Conservation (phyloP, 2,329 filamentous ascomycete species). For the Fusarium sp. region DNA sequence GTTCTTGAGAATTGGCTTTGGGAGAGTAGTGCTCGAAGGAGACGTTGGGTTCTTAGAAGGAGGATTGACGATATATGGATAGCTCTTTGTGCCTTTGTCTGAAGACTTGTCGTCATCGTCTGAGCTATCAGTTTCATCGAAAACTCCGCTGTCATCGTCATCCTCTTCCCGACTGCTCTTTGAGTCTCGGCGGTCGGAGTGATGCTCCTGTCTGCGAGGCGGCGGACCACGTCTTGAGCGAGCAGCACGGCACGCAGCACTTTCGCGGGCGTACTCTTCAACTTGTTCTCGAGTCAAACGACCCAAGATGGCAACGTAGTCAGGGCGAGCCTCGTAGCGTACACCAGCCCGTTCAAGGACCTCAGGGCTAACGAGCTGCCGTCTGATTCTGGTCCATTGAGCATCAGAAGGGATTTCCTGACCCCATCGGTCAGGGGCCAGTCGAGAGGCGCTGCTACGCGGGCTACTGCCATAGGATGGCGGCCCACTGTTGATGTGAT, state of each 20-base stretch:
- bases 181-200: slow-evolving; percentile 45
- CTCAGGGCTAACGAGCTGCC: slow-evolving; percentile 67
- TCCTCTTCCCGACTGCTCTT: slow-evolving; percentile 50
- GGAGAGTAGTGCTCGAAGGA: slow-evolving; percentile 52
- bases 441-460: slow-evolving; percentile 45
- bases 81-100: slow-evolving; percentile 47
- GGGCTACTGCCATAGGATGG: slow-evolving; percentile 51
- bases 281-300: slow-evolving; percentile 64
- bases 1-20: slow-evolving; percentile 72
- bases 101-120: slow-evolving; percentile 48
- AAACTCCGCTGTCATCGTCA: slow-evolving; percentile 46
- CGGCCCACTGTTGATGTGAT: slow-evolving; percentile 43
- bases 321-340: slow-evolving; percentile 69
- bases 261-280: slow-evolving; percentile 61
- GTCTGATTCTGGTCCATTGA: slow-evolving; percentile 68
- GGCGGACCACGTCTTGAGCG: slow-evolving; percentile 41
- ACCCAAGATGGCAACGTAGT: slow-evolving; percentile 71
- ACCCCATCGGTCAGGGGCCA: slow-evolving; percentile 68
- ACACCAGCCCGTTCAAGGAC: slow-evolving; percentile 65
- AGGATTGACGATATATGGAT: slow-evolving; percentile 53
- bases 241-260: slow-evolving; percentile 58
- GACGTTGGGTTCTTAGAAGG: slow-evolving; percentile 50
- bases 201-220: slow-evolving; percentile 13
- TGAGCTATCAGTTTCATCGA: slow-evolving; percentile 48
- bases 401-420: slow-evolving; percentile 66